Conservation (phyloP, 202 grass and related monocot species). For the Panicum hallii region DNA sequence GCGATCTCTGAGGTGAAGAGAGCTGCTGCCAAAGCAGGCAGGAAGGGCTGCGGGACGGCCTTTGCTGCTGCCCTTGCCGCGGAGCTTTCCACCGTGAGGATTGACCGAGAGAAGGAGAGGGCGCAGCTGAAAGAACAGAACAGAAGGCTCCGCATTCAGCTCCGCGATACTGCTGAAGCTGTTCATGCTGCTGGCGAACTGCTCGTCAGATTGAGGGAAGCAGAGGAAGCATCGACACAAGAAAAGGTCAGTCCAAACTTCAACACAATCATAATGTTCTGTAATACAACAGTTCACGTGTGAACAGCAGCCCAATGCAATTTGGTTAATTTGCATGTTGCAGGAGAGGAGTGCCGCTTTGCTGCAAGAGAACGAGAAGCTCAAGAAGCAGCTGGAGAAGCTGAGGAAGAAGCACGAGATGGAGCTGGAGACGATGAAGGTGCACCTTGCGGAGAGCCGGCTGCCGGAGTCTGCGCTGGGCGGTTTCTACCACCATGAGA, state of each 20-base stretch:
- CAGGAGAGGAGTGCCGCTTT: conserved; percentile 64
- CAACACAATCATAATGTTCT: neutral
- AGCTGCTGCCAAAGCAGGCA: conserved; percentile 81
- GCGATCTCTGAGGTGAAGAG: conserved; percentile 85
- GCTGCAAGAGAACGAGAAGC: conserved; percentile 79
- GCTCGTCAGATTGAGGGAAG: conserved; percentile 84
- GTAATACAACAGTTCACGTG: neutral
- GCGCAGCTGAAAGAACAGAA: conserved; percentile 89
- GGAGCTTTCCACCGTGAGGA: conserved; percentile 88
- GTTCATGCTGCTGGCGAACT: conserved; percentile 97
- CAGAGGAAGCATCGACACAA: conserved; percentile 71
- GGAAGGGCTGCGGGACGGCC: conserved; percentile 79
- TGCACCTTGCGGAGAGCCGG: conserved; percentile 89
- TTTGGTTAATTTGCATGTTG: neutral
- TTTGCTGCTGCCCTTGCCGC: conserved; percentile 94
- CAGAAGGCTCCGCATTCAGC: conserved; percentile 90
- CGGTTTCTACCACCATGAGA: conserved; percentile 57
- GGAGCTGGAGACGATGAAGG: conserved; percentile 94
- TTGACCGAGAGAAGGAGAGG: conserved; percentile 91
- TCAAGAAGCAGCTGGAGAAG: conserved; percentile 90
- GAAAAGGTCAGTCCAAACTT: conserved; percentile 57
- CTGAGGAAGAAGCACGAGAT: conserved; percentile 83
- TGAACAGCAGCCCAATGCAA: neutral
- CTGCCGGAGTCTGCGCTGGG: conserved; percentile 83
- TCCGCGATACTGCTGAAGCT: conserved; percentile 92